Conservation (phyloP, 177 flowering plant genomes). For the Vitis hybrid region DNA sequence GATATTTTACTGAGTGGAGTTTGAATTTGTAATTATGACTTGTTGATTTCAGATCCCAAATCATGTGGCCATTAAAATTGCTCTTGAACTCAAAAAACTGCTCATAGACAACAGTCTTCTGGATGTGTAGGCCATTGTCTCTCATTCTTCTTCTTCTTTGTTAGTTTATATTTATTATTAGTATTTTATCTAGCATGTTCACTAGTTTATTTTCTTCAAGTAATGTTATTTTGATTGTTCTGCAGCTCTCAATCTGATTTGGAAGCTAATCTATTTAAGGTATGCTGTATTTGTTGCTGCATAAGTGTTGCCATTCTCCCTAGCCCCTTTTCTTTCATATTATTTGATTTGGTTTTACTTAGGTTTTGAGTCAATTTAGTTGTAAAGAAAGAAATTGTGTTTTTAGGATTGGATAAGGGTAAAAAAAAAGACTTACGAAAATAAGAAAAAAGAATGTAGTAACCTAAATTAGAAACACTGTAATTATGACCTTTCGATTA, state of each 20-base stretch:
- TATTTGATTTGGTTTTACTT: neutral
- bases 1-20: neutral
- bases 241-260: constrained; percentile 91
- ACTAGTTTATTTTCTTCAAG: neutral
- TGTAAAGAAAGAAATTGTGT: no score
- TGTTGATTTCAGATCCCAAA: constrained; percentile 81
- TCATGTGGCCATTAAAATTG: constrained; percentile 95
- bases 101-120: constrained; percentile 93
- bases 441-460: no score
- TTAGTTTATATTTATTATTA: neutral
- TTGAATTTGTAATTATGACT: neutral
- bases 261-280: constrained; percentile 97
- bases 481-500: no score
- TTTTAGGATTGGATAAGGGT: no score
- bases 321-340: neutral
- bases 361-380: no score
- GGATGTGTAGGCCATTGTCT: constrained; percentile 70
- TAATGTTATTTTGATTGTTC: constrained; percentile 5
- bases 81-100: constrained; percentile 92
- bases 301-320: no score
- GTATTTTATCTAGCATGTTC: neutral
- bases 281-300: constrained; percentile 21
- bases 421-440: no score
- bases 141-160: neutral
- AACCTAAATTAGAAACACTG: no score